phyloP scores from a whole-genome alignment of 768 basidiomycete species.

The Termitomyces sp. region DNA sequence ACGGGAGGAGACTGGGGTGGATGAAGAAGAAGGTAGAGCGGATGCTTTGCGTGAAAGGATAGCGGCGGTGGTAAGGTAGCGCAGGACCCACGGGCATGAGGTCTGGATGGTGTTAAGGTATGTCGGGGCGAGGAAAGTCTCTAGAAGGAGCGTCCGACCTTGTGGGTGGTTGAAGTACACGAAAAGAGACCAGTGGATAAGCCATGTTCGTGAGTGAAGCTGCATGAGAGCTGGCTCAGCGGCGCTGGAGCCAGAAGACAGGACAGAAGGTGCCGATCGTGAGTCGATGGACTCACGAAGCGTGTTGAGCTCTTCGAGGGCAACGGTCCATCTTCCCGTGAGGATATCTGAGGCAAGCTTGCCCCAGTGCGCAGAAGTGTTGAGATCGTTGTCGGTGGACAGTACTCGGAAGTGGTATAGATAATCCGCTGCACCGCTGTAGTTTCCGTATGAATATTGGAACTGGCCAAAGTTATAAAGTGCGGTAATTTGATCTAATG shows the following conservation, averaged over 20 bases:
- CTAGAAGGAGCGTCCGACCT: slow-evolving; percentile 87
- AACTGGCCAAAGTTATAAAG: slow-evolving; percentile 98
- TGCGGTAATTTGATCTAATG: slow-evolving; percentile 90
- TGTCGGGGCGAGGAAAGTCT: slow-evolving; percentile 93
- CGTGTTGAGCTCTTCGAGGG: slow-evolving; percentile 91
- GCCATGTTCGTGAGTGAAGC: slow-evolving; percentile 93
- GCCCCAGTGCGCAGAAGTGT: slow-evolving; percentile 97
- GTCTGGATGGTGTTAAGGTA: slow-evolving; percentile 99
- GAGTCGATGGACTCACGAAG: slow-evolving; percentile 92
- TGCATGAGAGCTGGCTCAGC: slow-evolving; percentile 78
- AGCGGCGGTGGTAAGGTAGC: slow-evolving; percentile 91
- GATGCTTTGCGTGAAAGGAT: slow-evolving; percentile 84
- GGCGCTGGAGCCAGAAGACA: slow-evolving; percentile 30
- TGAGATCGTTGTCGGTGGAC: slow-evolving; percentile 89
- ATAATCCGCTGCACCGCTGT: slow-evolving; percentile 95
- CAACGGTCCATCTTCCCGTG: slow-evolving; percentile 92
- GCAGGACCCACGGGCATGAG: slow-evolving; percentile 88
- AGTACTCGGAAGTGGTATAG: slow-evolving; percentile 98
- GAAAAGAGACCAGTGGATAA: slow-evolving; percentile 97
- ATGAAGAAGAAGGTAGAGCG: slow-evolving; percentile 39
- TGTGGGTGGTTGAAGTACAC: slow-evolving; percentile 97
- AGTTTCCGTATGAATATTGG: slow-evolving; percentile 98
- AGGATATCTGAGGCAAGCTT: slow-evolving; percentile 97
- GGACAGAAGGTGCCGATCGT: slow-evolving; percentile 51
- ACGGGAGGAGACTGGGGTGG: slow-evolving; percentile 54